A percentile compares a stretch with the other conserved stretches of the same genome.
Evolutionary conservation across 2,329 filamentous ascomycete species (phyloP).

Genomic region (Fusarium coffeatum): DNA sequence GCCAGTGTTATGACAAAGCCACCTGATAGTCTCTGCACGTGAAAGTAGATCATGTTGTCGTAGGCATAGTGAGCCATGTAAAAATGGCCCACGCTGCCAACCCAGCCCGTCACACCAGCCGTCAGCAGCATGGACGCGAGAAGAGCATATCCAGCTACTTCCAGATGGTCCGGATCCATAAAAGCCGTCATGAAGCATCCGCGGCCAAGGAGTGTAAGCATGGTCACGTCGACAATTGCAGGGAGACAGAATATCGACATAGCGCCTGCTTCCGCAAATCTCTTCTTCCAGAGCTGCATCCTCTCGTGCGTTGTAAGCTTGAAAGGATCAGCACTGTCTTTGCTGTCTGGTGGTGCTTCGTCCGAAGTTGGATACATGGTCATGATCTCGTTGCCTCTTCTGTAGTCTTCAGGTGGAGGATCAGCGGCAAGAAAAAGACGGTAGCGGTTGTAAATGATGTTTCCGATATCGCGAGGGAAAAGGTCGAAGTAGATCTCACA

Average conservation of each 20-base stretch:
- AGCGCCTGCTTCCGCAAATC: conserved; percentile 29
- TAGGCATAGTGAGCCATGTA: conserved; percentile 38
- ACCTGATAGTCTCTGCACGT: conserved; percentile 31
- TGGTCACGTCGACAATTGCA: conserved; percentile 26
- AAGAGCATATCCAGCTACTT: conserved; percentile 33
- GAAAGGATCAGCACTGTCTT: neutral
- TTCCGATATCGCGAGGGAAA: conserved; percentile 29
- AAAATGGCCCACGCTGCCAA: conserved; percentile 31
- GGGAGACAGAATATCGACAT: conserved; percentile 38
- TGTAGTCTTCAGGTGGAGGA: conserved; percentile 27
- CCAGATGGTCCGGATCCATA: conserved; percentile 21
- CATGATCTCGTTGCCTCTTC: conserved; percentile 36
- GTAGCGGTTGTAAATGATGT: conserved; percentile 25
- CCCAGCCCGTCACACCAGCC: conserved; percentile 38
- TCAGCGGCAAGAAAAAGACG: conserved; percentile 12
- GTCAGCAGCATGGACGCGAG: conserved; percentile 28
- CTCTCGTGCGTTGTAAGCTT: conserved; percentile 25
- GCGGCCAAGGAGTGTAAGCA: conserved; percentile 34
- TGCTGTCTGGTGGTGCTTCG: neutral
- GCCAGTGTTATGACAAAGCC: conserved; percentile 26
- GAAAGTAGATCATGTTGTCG: conserved; percentile 39
- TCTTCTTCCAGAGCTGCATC: conserved; percentile 29
- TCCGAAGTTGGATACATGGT: conserved; percentile 38
- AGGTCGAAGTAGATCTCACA: conserved; percentile 39
- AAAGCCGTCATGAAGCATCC: conserved; percentile 39